Conservation (phyloP, 2,329 filamentous ascomycete species). For the Magnaporthiopsis rhizophila region DNA sequence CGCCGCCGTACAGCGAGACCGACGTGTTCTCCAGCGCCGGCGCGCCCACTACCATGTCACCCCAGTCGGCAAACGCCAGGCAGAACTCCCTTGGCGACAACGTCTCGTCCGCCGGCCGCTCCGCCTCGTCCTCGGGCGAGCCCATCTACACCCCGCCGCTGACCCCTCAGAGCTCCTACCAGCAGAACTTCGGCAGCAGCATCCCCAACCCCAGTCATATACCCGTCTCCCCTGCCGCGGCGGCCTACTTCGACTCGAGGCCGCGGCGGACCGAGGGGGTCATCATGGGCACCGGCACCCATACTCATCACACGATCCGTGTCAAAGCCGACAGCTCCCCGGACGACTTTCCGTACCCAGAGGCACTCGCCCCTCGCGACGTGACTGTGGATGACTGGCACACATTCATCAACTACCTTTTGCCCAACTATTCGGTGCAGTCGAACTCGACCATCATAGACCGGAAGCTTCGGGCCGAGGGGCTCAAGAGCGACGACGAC, state of each 20-base stretch:
- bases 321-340: conserved; percentile 28
- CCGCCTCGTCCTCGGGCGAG: conserved; percentile 32
- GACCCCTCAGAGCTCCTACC: conserved; percentile 31
- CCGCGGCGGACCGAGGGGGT: conserved; percentile 18
- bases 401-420: conserved; percentile 48
- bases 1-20: conserved; percentile 50
- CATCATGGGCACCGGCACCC: conserved; percentile 5
- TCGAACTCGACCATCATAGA: conserved; percentile 40
- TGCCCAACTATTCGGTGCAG: conserved; percentile 37
- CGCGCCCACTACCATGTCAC: conserved; percentile 15
- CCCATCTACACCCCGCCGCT: conserved; percentile 44
- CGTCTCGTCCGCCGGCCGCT: conserved; percentile 24
- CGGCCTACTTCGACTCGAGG: conserved; percentile 40
- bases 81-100: conserved; percentile 21
- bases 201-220: conserved; percentile 2
- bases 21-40: conserved; percentile 43
- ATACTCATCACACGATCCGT: conserved; percentile 25
- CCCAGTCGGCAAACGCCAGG: conserved; percentile 16
- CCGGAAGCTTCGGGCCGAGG: conserved; percentile 39
- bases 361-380: conserved; percentile 30
- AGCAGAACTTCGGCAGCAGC: conserved; percentile 18
- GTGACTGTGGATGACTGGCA: conserved; percentile 47
- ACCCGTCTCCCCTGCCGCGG: conserved; percentile 21
- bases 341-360: conserved; percentile 35
- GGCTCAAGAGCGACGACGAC: conserved; percentile 16